phyloP scores from a whole-genome alignment of 257 asterid genomes.

The Cynanchum wilfordii region DNA sequence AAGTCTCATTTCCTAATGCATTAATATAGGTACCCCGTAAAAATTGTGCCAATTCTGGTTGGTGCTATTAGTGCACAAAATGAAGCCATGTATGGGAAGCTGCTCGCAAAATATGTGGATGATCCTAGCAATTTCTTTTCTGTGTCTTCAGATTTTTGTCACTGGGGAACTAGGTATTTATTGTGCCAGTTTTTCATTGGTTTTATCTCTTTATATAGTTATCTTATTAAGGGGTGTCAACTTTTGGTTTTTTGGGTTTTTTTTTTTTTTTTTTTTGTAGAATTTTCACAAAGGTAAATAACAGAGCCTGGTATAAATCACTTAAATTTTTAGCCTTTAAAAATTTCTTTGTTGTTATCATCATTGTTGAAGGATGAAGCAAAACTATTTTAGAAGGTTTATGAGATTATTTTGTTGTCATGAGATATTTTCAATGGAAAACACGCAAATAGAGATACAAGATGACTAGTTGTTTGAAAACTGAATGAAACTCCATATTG shows the following conservation, averaged over 20 bases:
- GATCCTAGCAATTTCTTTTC: constrained; percentile 94
- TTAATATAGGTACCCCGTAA: constrained; percentile 55
- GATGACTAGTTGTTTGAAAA: not conserved
- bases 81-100: constrained; percentile 70
- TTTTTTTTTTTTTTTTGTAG: not conserved
- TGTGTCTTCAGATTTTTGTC: constrained; percentile 96
- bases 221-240: not conserved
- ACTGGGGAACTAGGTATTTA: constrained; percentile 94
- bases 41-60: constrained; percentile 91
- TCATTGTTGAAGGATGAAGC: not conserved
- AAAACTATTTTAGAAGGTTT: not conserved
- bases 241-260: no score
- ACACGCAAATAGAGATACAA: not conserved
- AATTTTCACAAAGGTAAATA: not conserved
- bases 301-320: not conserved
- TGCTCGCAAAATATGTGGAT: constrained; percentile 80
- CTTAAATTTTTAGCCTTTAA: not conserved
- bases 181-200: not conserved
- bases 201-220: not conserved
- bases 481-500: not conserved
- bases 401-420: not conserved
- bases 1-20: constrained; percentile 24
- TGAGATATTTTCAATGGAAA: not conserved
- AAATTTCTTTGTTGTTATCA: not conserved
- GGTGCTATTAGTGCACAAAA: constrained; percentile 80